Base-by-base conservation (phyloP, 2,329 filamentous ascomycete genomes). In the Alternaria panax region DNA sequence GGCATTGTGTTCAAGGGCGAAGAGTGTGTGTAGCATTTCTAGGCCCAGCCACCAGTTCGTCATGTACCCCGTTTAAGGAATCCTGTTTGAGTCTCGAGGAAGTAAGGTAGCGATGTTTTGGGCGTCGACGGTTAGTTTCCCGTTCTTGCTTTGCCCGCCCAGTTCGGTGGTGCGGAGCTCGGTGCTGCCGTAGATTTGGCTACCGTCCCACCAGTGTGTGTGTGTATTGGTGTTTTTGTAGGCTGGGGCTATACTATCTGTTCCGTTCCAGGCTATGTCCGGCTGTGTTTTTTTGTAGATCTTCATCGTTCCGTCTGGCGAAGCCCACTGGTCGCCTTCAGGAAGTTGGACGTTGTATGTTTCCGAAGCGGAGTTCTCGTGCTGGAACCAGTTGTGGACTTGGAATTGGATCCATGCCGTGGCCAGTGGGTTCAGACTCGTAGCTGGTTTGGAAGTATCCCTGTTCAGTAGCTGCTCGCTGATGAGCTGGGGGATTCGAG, bases 401-500 rank as follows among this genome's bases (percentile, higher is more conserved):
- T 59, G 57, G 25, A 83, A 83, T 62, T 84, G 81, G n/a, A 83
- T 82, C 80, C 81, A 83, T 1, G 81, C 81, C 14, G 81, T 81
- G 3, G 81, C 81, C 7, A 83, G 69, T 38, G 83, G 61, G 55
- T 83, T 84, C 57, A 83, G 55, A 1, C 73, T 80, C 0, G 80
- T 82, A 0, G 81, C 81, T 3, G 80, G 80, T 24, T 79, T 80
- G 62, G 83, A 83, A 4, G 68, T 71, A n/a, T 79, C 75, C 8
- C 81, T 72, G 20, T 74, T 75, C 73, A 83, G 73, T 54, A 84
- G 75, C 40, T 67, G 69, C 43, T 82, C 72, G 54, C 80, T 82
- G 45, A 84, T 71, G 14, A 80, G 55, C 34, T 81, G 71, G 3
- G 82, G 81, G 62, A n/a, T 79, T 83, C 2, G 81, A 81, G 1